These are phyloP conservation scores for Cudoniella acicularis DNA, from an alignment of 495 filamentous ascomycete genomes.

Conservation along the genomic window DNA sequence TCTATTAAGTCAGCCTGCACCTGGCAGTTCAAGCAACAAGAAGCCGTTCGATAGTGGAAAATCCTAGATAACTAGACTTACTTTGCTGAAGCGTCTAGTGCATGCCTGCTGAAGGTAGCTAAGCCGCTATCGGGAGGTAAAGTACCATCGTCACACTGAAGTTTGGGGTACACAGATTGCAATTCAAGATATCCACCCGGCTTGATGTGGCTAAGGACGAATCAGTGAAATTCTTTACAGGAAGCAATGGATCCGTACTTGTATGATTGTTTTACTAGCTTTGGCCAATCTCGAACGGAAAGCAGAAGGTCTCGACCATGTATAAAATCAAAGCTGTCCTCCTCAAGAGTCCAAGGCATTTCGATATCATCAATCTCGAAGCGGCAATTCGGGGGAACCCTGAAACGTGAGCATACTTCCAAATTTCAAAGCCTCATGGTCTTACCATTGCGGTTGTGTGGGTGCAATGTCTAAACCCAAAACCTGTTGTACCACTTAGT, in stretches of 20 bases:
- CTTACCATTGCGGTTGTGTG: conserved; percentile 21
- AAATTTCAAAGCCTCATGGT: background rate
- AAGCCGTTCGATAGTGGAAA: too few relatives aligned
- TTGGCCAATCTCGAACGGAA: conserved; percentile 17
- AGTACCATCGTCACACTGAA: conserved; percentile 16
- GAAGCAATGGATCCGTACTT: background rate
- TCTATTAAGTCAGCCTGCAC: background rate
- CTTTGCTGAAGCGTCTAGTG: conserved; percentile 2
- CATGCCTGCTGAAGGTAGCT: conserved; percentile 4
- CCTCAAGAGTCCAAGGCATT: conserved; percentile 27
- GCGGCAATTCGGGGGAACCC: conserved; percentile 30
- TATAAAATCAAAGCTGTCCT: conserved; percentile 32
- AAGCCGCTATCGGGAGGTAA: conserved; percentile 6
- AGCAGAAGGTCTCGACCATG: conserved; percentile 21
- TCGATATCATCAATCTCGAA: conserved; percentile 37
- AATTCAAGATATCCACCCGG: conserved; percentile 22
- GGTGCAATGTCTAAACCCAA: conserved; percentile 21
- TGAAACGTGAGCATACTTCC: background rate
- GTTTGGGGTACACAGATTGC: conserved; percentile 3
- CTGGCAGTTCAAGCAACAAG: too few relatives aligned
- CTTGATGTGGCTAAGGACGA: conserved; percentile 12
- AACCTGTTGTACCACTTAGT: conserved; percentile 7
- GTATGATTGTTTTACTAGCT: conserved; percentile 17
- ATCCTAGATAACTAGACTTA: background rate
- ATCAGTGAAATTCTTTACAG: background rate